phyloP scores from a whole-genome alignment of 805 yeast species.

The Danielia reshetovae region DNA sequence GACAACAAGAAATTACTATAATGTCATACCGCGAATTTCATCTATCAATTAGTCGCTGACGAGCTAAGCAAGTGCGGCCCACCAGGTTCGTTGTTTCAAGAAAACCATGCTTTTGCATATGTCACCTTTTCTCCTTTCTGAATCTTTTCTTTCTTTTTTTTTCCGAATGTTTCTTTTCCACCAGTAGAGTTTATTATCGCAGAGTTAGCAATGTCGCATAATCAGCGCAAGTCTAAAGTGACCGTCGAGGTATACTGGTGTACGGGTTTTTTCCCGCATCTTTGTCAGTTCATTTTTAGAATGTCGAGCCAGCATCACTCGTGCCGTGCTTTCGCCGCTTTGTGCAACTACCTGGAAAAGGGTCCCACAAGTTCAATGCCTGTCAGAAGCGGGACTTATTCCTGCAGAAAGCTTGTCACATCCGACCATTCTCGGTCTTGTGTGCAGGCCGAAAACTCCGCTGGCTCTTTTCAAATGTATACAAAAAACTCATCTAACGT shows the following conservation, averaged over 20 bases:
- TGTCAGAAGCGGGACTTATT: not conserved
- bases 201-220: too few species aligned
- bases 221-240: too few species aligned
- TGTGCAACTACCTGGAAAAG: too few species aligned
- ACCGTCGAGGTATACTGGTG: too few species aligned
- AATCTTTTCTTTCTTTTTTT: too few species aligned
- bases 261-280: not conserved
- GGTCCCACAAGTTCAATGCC: not conserved
- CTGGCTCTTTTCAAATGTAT: not conserved
- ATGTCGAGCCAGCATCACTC: too few species aligned
- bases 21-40: constrained; percentile 38
- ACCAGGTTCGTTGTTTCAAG: too few species aligned
- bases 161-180: too few species aligned
- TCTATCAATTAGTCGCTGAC: constrained; percentile 17
- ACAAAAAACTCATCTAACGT: not conserved
- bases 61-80: constrained; percentile 1
- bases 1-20: constrained; percentile 45
- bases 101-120: too few species aligned
- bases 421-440: not conserved
- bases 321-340: too few species aligned
- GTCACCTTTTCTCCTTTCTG: not conserved
- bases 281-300: too few species aligned
- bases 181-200: too few species aligned
- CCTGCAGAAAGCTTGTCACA: not conserved
- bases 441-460: not conserved